Evolutionary conservation across 2,329 filamentous ascomycete species (phyloP).

Genomic region (Sporothrix schenckii): DNA sequence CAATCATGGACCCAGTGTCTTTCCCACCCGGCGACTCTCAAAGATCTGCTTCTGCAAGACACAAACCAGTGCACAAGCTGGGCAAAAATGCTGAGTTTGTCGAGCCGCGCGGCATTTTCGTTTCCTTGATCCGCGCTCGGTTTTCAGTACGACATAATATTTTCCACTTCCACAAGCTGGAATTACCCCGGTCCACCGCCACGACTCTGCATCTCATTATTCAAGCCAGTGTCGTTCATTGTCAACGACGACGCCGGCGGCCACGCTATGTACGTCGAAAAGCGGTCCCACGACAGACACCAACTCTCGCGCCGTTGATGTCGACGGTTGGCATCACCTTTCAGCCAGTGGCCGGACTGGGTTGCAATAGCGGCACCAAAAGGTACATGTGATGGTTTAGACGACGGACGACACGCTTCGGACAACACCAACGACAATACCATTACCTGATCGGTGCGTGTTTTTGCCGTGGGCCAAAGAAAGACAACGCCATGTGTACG

Average conservation of each 20-base stretch:
- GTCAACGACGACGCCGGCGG: conserved; percentile 21
- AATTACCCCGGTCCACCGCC: not conserved
- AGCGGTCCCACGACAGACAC: not conserved
- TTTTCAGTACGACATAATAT: not conserved
- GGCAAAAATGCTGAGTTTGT: conserved; percentile 1
- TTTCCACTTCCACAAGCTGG: conserved; percentile 7
- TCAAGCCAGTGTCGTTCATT: not conserved
- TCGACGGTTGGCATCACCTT: not conserved
- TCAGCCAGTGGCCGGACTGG: not conserved
- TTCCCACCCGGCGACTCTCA: no score
- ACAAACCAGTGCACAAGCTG: not conserved
- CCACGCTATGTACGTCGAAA: conserved; percentile 14
- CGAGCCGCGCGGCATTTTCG: conserved; percentile 26
- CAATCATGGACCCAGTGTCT: not conserved
- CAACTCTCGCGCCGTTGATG: not conserved
- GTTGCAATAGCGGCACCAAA: conserved; percentile 11
- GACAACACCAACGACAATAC: conserved; percentile 10
- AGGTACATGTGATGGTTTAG: conserved; percentile 13
- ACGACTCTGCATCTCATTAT: not conserved
- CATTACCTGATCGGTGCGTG: conserved; percentile 18
- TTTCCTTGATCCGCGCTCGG: not conserved
- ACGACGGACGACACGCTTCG: not conserved
- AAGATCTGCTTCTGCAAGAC: not conserved
- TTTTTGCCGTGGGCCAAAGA: not conserved
- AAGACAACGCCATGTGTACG: conserved; percentile 7